Evolutionary conservation across 2,329 filamentous ascomycete species (phyloP), one percentile per base, ranked within the genome.

Genomic region (Paecilomyces formosus): DNA sequence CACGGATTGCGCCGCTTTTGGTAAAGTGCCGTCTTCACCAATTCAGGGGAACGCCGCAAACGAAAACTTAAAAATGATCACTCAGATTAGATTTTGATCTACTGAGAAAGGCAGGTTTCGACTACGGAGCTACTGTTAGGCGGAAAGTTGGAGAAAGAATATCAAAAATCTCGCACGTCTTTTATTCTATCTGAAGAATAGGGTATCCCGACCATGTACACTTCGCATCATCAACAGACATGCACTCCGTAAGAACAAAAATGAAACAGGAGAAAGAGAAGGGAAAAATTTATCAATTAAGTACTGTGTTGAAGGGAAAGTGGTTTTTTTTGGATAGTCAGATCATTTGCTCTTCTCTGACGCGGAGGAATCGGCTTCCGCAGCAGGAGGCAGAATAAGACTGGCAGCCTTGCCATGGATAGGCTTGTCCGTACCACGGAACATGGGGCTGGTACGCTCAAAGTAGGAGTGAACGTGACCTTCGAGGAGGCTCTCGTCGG

Each of bases 391-490:
- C 21, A 74, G 58, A 3, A 64, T 62, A 58, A 74, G 71, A 58
- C 66, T 67, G 55, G 72, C 71, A 28, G 68, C 61, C 60, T 68
- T 71, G 54, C 62, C 60, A 9, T 63, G 33, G 30, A 58, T 56
- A 22, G 64, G 60, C 62, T 72, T 66, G 61, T 74, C 72, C 66
- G 69, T 71, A 1, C 68, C 69, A 59, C 72, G 72, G 70, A 75
- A 75, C 72, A 75, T 75, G 30, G 72, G 72, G 60, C 72, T 74
- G 35, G 80, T 83, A 45, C 80, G 78, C 71, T 81, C 76, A 68
- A 84, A 84, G 68, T 81, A 84, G 3, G 73, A 74, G 65, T 76
- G 75, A 15, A 83, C 78, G 60, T 83, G 78, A 21, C 74, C 74
- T 57, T 76, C 75, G 64, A 78, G 77, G 55, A 79, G 74, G 57